Percentiles rank a stretch among this genome's conserved stretches.
These are phyloP conservation scores for Agastache rugosa DNA, from an alignment of 257 asterid species.

Conservation along the genomic window DNA sequence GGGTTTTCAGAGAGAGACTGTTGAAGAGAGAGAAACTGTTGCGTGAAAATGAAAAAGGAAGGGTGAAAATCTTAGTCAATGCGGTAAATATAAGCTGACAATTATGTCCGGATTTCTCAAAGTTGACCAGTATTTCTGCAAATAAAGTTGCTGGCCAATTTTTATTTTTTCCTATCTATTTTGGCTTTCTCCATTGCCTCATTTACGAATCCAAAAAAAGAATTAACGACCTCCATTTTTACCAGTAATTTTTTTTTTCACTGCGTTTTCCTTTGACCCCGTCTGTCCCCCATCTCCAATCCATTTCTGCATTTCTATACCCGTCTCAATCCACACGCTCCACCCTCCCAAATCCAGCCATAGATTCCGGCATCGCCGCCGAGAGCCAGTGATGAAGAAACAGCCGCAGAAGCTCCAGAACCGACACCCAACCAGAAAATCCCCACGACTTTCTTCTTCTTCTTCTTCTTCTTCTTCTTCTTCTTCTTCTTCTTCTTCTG, in stretches of 20 bases:
- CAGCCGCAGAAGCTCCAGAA: conserved; percentile 5
- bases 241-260: not conserved
- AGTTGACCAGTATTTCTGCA: too few relatives aligned
- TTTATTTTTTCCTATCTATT: too few relatives aligned
- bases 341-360: not conserved
- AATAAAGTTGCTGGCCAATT: too few relatives aligned
- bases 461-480: not conserved
- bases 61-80: too few relatives aligned
- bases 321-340: not conserved
- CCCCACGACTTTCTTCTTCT: conserved; percentile 38
- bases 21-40: too few relatives aligned
- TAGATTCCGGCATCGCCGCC: conserved; percentile 21
- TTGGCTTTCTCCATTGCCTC: too few relatives aligned
- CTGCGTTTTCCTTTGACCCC: not conserved
- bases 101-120: too few relatives aligned
- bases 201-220: not conserved
- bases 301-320: not conserved
- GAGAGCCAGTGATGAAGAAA: conserved; percentile 28
- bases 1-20: too few relatives aligned
- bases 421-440: conserved; percentile 38
- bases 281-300: not conserved
- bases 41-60: too few relatives aligned
- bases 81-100: too few relatives aligned
- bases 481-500: not conserved
- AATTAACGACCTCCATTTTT: not conserved